Percentiles rank a stretch among this genome's conserved stretches.
Evolutionary conservation across 306 rosid genomes (phyloP).

Genomic region (Urtica urens): DNA sequence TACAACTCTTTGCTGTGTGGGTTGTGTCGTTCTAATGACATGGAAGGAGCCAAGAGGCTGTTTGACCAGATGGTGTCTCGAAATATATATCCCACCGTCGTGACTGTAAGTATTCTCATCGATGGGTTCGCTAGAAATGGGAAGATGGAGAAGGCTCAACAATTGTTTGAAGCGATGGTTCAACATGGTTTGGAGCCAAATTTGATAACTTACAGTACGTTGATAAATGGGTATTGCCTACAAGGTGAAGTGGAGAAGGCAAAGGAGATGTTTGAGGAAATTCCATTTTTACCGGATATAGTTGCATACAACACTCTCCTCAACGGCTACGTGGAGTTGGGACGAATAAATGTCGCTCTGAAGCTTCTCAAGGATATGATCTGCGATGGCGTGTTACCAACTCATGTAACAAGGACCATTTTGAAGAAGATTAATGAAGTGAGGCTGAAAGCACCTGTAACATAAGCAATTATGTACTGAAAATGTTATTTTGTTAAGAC

Average conservation of each 20-base stretch:
- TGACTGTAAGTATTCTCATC: background rate
- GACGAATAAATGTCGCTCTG: slow-evolving; percentile 19
- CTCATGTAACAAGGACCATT: background rate
- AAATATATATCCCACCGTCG: background rate
- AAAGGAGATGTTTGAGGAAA: slow-evolving; percentile 10
- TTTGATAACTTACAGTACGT: background rate
- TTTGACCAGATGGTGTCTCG: background rate
- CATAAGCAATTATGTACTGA: too few species aligned
- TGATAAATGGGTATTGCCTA: slow-evolving; percentile 26
- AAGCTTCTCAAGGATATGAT: slow-evolving; percentile 23
- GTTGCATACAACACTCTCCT: slow-evolving; percentile 19
- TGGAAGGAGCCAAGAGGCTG: background rate
- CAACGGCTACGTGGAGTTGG: slow-evolving; percentile 17
- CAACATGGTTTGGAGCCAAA: background rate
- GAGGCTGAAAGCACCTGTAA: too few species aligned
- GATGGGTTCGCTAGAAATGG: background rate
- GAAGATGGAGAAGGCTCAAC: background rate
- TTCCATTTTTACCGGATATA: slow-evolving; percentile 22
- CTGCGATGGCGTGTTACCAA: slow-evolving; percentile 20
- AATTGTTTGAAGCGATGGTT: background rate
- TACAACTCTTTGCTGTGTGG: background rate
- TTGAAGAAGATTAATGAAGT: too few species aligned
- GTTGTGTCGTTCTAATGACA: background rate
- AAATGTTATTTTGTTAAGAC: too few species aligned
- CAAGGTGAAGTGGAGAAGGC: slow-evolving; percentile 28